Conservation (phyloP, 805 yeast genomes). For the Hanseniaspora singularis region DNA sequence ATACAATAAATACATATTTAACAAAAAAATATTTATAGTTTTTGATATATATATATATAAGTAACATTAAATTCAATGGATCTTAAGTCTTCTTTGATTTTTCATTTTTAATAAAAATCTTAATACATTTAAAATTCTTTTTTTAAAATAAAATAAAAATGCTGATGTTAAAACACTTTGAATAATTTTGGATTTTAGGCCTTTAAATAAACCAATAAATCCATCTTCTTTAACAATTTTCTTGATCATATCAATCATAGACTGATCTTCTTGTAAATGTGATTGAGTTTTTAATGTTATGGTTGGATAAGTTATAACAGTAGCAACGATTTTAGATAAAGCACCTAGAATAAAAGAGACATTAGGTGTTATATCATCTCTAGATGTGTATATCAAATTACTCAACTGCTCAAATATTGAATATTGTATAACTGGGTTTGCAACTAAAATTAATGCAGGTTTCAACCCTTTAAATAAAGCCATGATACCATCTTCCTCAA, state of each 20-base stretch:
- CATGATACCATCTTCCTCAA: slow-evolving; percentile 55
- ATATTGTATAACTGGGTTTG: slow-evolving; percentile 85
- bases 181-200: slow-evolving; percentile 62
- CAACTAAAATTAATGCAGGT: slow-evolving; percentile 76
- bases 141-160: slow-evolving; percentile 79
- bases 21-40: slow-evolving; percentile 2
- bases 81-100: neutral
- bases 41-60: neutral
- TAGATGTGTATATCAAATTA: slow-evolving; percentile 44
- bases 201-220: slow-evolving; percentile 60
- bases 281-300: slow-evolving; percentile 79
- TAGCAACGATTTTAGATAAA: slow-evolving; percentile 78
- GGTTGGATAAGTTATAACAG: slow-evolving; percentile 80
- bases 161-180: slow-evolving; percentile 86
- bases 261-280: slow-evolving; percentile 47
- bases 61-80: neutral
- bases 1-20: slow-evolving; percentile 35
- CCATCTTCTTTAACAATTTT: slow-evolving; percentile 63
- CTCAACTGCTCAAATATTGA: slow-evolving; percentile 81
- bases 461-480: slow-evolving; percentile 74
- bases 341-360: slow-evolving; percentile 86
- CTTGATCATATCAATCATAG: slow-evolving; percentile 39
- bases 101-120: neutral
- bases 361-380: slow-evolving; percentile 40
- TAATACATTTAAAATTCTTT: slow-evolving; percentile 46